Conservation (phyloP, 1,284 basidiomycete genomes). For the Meira miltonrushii region DNA sequence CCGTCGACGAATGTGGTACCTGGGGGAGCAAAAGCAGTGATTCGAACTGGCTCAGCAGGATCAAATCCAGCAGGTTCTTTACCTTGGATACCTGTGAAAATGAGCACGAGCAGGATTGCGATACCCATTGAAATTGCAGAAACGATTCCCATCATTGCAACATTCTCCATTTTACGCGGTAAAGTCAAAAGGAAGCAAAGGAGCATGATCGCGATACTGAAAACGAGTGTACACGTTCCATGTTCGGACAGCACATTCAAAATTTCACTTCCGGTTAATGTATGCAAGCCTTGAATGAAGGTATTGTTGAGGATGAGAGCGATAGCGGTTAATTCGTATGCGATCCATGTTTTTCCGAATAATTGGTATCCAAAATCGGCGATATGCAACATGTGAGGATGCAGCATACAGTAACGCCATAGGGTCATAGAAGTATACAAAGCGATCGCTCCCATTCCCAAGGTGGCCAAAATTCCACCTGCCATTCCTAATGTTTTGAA, state of each 20-base stretch:
- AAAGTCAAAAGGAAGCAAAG: slow-evolving; percentile 35
- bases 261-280: slow-evolving; percentile 54
- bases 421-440: slow-evolving; percentile 38
- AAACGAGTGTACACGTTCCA: slow-evolving; percentile 61
- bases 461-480: slow-evolving; percentile 36
- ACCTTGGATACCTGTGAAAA: slow-evolving; percentile 36
- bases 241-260: slow-evolving; percentile 61
- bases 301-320: slow-evolving; percentile 42
- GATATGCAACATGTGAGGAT: slow-evolving; percentile 60
- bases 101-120: slow-evolving; percentile 35
- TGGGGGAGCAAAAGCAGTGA: slow-evolving; percentile 36
- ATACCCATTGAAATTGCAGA: slow-evolving; percentile 45
- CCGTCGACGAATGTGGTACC: slow-evolving; percentile 62
- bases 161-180: slow-evolving; percentile 41
- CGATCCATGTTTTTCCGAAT: slow-evolving; percentile 57
- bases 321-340: slow-evolving; percentile 55
- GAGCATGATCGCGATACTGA: slow-evolving; percentile 54
- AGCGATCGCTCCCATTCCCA: slow-evolving; percentile 36
- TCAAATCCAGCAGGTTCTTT: slow-evolving; percentile 23
- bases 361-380: slow-evolving; percentile 63
- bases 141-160: slow-evolving; percentile 37
- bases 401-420: slow-evolving; percentile 60
- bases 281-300: slow-evolving; percentile 33
- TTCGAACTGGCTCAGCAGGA: slow-evolving; percentile 25
- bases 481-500: slow-evolving; percentile 42